Percentiles rank a stretch among this genome's conserved stretches.
Evolutionary conservation across 2,329 filamentous ascomycete genomes (phyloP).

Genomic region (Paecilomyces sp.): DNA sequence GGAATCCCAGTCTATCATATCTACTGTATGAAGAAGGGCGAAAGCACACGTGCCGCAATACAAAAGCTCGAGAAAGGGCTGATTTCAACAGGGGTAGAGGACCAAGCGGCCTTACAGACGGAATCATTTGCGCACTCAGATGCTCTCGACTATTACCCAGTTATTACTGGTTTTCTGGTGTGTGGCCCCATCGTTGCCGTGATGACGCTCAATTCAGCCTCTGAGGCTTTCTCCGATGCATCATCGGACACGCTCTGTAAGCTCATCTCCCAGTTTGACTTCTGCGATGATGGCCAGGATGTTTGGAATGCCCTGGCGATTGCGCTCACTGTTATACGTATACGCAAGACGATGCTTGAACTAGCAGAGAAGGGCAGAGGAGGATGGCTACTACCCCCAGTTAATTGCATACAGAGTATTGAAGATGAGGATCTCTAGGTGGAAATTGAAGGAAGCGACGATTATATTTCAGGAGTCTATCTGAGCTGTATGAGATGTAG

Average conservation of each 20-base stretch:
- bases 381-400: slow-evolving; percentile 9
- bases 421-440: slow-evolving; percentile 4
- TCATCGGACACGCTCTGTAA: slow-evolving; percentile 11
- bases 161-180: slow-evolving; percentile 49
- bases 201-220: slow-evolving; percentile 42
- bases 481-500: neutral
- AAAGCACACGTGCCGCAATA: slow-evolving; percentile 35
- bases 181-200: slow-evolving; percentile 47
- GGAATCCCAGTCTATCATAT: slow-evolving; percentile 41
- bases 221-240: slow-evolving; percentile 15
- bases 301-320: slow-evolving; percentile 55
- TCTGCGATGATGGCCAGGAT: slow-evolving; percentile 46
- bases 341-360: slow-evolving; percentile 43
- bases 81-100: neutral
- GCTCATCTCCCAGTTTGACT: slow-evolving; percentile 48
- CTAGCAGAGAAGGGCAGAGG: slow-evolving; percentile 29
- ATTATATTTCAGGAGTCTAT: neutral
- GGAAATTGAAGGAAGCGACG: neutral
- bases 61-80: slow-evolving; percentile 30
- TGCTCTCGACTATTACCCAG: slow-evolving; percentile 30
- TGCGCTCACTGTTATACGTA: slow-evolving; percentile 49
- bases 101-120: neutral
- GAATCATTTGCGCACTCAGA: slow-evolving; percentile 4
- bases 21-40: slow-evolving; percentile 32
- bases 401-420: neutral